A percentile compares a stretch with the other conserved stretches of the same genome.
Evolutionary conservation across 331 rosid species (phyloP).

Genomic region (Saraca asoca): DNA sequence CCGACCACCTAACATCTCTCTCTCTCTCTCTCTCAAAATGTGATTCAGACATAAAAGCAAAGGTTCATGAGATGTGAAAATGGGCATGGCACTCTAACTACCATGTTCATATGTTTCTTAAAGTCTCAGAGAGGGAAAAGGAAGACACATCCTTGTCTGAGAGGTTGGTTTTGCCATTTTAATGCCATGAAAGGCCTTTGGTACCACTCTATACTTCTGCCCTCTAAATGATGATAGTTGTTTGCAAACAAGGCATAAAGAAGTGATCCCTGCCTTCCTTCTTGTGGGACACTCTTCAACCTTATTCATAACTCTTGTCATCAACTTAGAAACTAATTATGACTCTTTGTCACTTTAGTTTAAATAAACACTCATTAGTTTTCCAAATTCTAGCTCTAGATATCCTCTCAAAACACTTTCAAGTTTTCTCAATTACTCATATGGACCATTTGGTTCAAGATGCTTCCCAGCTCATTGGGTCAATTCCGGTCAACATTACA

Average conservation of each 20-base stretch:
- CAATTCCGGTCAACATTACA: constrained; percentile 28
- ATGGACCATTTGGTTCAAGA: constrained; percentile 16
- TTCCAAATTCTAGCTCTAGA: no score
- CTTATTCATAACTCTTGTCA: constrained; percentile 30
- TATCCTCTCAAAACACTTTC: neutral
- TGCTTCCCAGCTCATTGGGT: constrained; percentile 4
- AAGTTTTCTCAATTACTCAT: neutral
- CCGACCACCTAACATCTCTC: constrained; percentile 41
- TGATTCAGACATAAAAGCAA: constrained; percentile 41
- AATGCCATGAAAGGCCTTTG: constrained; percentile 50
- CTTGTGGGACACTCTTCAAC: constrained; percentile 43
- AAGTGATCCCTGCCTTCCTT: constrained; percentile 41
- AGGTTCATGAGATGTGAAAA: constrained; percentile 51
- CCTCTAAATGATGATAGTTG: constrained; percentile 45
- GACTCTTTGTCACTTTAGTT: constrained; percentile 34
- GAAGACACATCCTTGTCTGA: constrained; percentile 57
- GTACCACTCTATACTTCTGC: constrained; percentile 23
- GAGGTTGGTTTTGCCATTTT: constrained; percentile 55
- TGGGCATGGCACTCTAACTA: constrained; percentile 60
- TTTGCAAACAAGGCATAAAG: constrained; percentile 37
- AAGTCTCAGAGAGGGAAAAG: constrained; percentile 47
- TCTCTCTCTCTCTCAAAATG: constrained; percentile 28
- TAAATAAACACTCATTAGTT: constrained; percentile 25
- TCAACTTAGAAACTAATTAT: constrained; percentile 28
- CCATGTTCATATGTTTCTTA: constrained; percentile 62